Conservation (phyloP, 2,329 filamentous ascomycete species). For the Neoarthrinium moseri region DNA sequence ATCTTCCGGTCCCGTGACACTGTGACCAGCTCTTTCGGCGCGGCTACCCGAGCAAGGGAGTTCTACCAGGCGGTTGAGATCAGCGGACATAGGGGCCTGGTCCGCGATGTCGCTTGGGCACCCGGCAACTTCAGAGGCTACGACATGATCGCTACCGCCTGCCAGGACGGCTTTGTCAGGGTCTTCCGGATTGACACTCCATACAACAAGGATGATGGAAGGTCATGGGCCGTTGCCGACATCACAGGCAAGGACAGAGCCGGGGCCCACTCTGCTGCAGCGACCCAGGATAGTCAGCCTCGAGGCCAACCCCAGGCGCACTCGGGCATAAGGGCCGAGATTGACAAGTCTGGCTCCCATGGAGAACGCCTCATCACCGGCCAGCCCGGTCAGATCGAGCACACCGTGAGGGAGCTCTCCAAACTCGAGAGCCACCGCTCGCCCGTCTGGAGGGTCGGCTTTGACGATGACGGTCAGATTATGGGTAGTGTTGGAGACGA, state of each 20-base stretch:
- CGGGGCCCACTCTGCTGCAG: slow-evolving; percentile 22
- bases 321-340: slow-evolving; percentile 51
- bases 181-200: slow-evolving; percentile 80
- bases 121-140: slow-evolving; percentile 87
- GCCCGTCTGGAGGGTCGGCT: slow-evolving; percentile 74
- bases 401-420: slow-evolving; percentile 62
- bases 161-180: slow-evolving; percentile 85
- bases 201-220: slow-evolving; percentile 42
- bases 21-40: slow-evolving; percentile 49
- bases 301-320: slow-evolving; percentile 32
- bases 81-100: slow-evolving; percentile 69
- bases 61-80: slow-evolving; percentile 85
- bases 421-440: slow-evolving; percentile 66
- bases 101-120: slow-evolving; percentile 89
- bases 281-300: slow-evolving; percentile 8
- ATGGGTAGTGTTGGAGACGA: slow-evolving; percentile 77
- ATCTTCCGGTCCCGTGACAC: slow-evolving; percentile 75
- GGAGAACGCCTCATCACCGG: slow-evolving; percentile 53
- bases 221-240: slow-evolving; percentile 48
- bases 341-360: slow-evolving; percentile 47
- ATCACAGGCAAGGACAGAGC: slow-evolving; percentile 36
- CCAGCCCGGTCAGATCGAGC: slow-evolving; percentile 64
- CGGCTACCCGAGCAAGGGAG: slow-evolving; percentile 61
- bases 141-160: slow-evolving; percentile 87
- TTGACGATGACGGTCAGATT: slow-evolving; percentile 69